phyloP scores from a whole-genome alignment of 176 grass and related monocot genomes.

The Rhipidocladum racemiflorum region DNA sequence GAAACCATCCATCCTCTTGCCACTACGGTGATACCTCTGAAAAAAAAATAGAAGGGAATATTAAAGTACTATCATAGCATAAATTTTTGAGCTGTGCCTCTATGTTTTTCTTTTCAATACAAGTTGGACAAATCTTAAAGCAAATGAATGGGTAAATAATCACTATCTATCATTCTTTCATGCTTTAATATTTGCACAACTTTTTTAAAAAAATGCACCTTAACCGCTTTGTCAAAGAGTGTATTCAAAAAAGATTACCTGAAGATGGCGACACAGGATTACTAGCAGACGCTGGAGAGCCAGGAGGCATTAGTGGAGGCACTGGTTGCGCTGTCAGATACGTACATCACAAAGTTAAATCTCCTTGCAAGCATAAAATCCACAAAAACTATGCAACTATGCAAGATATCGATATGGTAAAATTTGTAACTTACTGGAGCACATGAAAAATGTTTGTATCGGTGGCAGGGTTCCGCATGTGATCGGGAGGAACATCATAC shows the following conservation, averaged over 20 bases:
- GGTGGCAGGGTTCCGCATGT: too few relatives aligned
- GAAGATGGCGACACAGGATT: neutral
- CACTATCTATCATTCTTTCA: too few relatives aligned
- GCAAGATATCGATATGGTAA: neutral
- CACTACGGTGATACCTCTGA: neutral
- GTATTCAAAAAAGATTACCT: neutral
- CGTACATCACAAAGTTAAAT: neutral
- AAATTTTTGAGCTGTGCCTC: too few relatives aligned
- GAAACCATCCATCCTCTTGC: neutral
- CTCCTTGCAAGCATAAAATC: neutral
- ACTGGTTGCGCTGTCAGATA: constrained; percentile 19
- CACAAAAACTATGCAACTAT: neutral
- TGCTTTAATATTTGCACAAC: too few relatives aligned
- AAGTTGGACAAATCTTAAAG: too few relatives aligned
- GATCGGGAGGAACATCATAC: too few relatives aligned
- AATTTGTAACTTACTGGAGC: constrained; percentile 5
- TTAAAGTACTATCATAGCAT: neutral
- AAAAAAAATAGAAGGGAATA: neutral
- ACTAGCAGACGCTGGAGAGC: neutral
- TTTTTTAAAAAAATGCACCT: too few relatives aligned
- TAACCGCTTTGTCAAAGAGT: neutral
- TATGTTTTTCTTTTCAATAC: too few relatives aligned
- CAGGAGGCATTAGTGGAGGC: constrained; percentile 18
- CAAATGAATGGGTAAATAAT: too few relatives aligned
- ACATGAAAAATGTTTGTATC: too few relatives aligned